Percentiles rank a stretch among this genome's conserved stretches.
Conservation (phyloP, 2,329 filamentous ascomycete genomes). For the Pseudocercospora macadamiae region DNA sequence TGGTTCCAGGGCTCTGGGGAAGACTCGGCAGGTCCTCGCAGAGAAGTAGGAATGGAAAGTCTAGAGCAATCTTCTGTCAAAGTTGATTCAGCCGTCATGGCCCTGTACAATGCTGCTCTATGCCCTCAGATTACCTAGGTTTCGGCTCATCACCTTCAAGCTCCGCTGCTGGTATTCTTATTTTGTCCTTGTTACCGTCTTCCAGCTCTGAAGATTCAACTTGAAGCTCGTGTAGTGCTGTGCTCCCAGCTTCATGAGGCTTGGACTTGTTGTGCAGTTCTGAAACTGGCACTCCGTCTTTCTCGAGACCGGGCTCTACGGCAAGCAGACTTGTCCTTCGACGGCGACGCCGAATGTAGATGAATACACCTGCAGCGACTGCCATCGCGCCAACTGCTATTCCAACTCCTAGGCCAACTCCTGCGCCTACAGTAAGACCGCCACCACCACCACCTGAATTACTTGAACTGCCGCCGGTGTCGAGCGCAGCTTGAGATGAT, state of each 20-base stretch:
- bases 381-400: not conserved
- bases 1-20: too few relatives aligned
- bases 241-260: not conserved
- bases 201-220: not conserved
- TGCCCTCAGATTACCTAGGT: too few relatives aligned
- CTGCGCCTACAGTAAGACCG: not conserved
- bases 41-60: too few relatives aligned
- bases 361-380: not conserved
- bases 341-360: not conserved
- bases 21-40: too few relatives aligned
- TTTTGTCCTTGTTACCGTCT: not conserved
- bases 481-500: not conserved
- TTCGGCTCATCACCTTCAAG: too few relatives aligned
- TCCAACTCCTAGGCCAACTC: not conserved
- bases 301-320: not conserved
- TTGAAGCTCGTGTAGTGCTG: not conserved
- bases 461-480: not conserved
- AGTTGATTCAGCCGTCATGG: too few relatives aligned
- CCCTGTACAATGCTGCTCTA: too few relatives aligned
- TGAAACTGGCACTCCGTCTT: not conserved
- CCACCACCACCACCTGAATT: not conserved
- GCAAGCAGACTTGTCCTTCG: not conserved
- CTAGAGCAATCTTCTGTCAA: too few relatives aligned
- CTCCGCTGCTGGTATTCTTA: too few relatives aligned
- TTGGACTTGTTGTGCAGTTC: not conserved